Evolutionary conservation across 345 rosid species (phyloP).

Genomic region (Erucastrum elatum): DNA sequence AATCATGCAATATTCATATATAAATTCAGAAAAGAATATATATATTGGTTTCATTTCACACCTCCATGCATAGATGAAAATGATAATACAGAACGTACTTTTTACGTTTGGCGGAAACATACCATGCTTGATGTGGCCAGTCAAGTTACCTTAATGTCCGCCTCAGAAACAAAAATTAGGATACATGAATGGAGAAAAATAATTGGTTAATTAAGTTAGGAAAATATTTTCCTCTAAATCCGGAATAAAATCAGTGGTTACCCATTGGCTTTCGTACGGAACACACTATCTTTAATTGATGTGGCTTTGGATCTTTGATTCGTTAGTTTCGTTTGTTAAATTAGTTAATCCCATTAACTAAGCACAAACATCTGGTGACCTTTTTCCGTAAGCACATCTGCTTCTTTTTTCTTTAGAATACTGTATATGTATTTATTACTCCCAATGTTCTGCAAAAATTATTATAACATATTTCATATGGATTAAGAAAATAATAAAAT

Average conservation of each 20-base stretch:
- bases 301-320: conserved; percentile 20
- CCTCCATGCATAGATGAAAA: neutral
- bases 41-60: neutral
- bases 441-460: no score
- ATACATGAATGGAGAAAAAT: neutral
- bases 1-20: no score
- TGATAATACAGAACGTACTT: neutral
- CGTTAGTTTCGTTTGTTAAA: conserved; percentile 18
- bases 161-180: neutral
- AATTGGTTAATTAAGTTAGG: neutral
- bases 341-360: conserved; percentile 1
- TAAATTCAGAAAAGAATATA: no score
- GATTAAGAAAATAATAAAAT: no score
- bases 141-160: conserved; percentile 17
- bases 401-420: neutral
- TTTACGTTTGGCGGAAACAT: conserved; percentile 2
- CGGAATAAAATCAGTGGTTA: conserved; percentile 22
- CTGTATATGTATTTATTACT: no score
- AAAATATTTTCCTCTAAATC: neutral
- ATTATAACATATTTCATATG: no score
- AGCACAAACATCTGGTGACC: conserved; percentile 2
- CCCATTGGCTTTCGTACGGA: conserved; percentile 21
- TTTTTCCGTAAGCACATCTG: conserved; percentile 19
- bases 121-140: conserved; percentile 8
- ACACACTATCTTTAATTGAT: conserved; percentile 21